These are phyloP conservation scores for Capillidium rhysosporum DNA, from an alignment of 371 early-diverging fungal genomes.

Conservation along the genomic window DNA sequence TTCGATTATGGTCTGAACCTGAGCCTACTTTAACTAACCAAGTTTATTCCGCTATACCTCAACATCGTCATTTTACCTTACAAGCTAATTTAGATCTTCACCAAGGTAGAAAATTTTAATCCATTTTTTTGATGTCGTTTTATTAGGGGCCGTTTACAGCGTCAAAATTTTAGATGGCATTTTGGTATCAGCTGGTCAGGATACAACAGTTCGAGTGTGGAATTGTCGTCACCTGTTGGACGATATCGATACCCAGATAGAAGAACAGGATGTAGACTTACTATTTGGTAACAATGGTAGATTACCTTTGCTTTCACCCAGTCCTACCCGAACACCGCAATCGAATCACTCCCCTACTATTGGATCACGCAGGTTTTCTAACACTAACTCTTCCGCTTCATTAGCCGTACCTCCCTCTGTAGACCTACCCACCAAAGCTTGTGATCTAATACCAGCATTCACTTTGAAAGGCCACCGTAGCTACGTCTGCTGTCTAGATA, in stretches of 20 bases:
- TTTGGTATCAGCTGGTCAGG: constrained; percentile 9
- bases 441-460: constrained; percentile 11
- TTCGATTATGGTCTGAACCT: neutral
- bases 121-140: neutral
- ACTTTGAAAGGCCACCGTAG: constrained; percentile 29
- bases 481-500: constrained; percentile 26
- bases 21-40: neutral
- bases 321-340: neutral
- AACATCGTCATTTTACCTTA: neutral
- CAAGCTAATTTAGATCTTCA: neutral
- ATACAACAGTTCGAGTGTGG: constrained; percentile 8
- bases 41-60: neutral
- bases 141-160: constrained; percentile 10
- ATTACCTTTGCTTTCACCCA: neutral
- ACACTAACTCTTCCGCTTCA: neutral
- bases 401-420: neutral
- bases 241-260: neutral
- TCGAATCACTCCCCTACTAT: neutral
- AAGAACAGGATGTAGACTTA: neutral
- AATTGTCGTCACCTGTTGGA: constrained; percentile 3
- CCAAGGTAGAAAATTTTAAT: neutral
- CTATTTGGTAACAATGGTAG: neutral
- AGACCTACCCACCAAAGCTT: constrained; percentile 10
- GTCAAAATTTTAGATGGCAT: constrained; percentile 7
- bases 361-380: neutral